phyloP scores from a whole-genome alignment of 345 rosid species.

The Dimocarpus longan region DNA sequence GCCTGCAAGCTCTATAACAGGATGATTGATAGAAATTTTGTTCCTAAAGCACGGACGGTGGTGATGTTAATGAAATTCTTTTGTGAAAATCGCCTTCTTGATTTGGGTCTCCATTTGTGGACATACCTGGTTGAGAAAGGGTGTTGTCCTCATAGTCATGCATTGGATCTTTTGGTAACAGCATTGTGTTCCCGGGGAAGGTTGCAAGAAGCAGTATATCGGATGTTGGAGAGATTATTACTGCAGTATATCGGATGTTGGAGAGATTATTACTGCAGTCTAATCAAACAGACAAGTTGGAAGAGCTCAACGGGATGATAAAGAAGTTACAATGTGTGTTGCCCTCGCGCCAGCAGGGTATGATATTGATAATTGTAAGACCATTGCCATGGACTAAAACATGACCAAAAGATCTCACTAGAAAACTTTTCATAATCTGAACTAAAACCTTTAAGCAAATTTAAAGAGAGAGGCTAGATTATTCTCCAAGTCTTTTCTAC shows the following conservation, averaged over 20 bases:
- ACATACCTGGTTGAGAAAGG: constrained; percentile 62
- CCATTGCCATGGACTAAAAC: background rate
- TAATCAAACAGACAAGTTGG: constrained; percentile 44
- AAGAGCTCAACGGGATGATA: constrained; percentile 56
- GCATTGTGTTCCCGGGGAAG: constrained; percentile 69
- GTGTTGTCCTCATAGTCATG: constrained; percentile 78
- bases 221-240: constrained; percentile 56
- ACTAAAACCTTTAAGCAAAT: background rate
- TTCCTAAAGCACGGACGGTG: constrained; percentile 68
- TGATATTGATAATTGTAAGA: constrained; percentile 11
- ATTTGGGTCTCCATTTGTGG: constrained; percentile 70
- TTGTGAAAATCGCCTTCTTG: constrained; percentile 53
- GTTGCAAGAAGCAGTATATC: constrained; percentile 52
- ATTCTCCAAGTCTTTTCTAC: background rate
- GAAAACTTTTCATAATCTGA: background rate
- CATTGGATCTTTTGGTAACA: constrained; percentile 71
- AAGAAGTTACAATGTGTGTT: constrained; percentile 49
- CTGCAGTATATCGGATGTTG: constrained; percentile 51
- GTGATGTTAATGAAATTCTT: constrained; percentile 88
- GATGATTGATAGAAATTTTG: constrained; percentile 58
- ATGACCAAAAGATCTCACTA: background rate
- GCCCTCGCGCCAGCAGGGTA: constrained; percentile 45
- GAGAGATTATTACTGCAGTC: constrained; percentile 43
- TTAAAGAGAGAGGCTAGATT: constrained; percentile 1
- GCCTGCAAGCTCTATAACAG: constrained; percentile 50